phyloP scores from a whole-genome alignment of 352 stramenopile genomes.

The Phytophthora europaea region DNA sequence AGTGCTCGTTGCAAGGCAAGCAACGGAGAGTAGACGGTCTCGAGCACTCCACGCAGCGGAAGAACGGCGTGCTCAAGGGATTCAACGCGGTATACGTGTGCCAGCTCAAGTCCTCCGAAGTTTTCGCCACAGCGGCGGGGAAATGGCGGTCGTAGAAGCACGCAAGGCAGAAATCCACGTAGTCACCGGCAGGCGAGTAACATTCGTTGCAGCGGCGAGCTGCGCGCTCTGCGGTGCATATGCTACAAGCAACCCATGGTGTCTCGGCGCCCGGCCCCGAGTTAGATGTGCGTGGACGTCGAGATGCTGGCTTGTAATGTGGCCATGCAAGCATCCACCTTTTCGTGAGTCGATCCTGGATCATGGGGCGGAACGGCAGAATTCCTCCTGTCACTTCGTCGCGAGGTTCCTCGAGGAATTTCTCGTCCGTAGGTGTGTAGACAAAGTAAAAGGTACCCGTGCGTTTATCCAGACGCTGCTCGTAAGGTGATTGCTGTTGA shows the following conservation, averaged over 20 bases:
- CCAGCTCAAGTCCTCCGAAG: conserved; percentile 44
- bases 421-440: conserved; percentile 74
- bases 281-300: conserved; percentile 21
- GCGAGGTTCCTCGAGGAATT: conserved; percentile 64
- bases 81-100: conserved; percentile 75
- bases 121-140: conserved; percentile 29
- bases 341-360: conserved; percentile 78
- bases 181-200: conserved; percentile 65
- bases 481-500: conserved; percentile 76
- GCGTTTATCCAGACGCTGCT: conserved; percentile 68
- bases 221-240: conserved; percentile 69
- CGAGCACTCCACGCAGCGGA: conserved; percentile 83
- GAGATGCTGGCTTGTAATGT: conserved; percentile 42
- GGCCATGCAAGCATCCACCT: conserved; percentile 81
- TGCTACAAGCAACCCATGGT: conserved; percentile 51
- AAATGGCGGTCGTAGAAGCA: conserved; percentile 79
- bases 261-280: conserved; percentile 11
- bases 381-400: conserved; percentile 57
- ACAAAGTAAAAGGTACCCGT: conserved; percentile 72
- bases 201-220: conserved; percentile 79
- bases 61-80: conserved; percentile 38
- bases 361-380: conserved; percentile 72
- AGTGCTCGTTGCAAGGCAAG: conserved; percentile 82
- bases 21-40: conserved; percentile 69
- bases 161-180: conserved; percentile 76